Evolutionary conservation across 129 eudicot species (phyloP), one percentile per base, ranked within the genome.

Genomic region (Smallanthus sonchifolius): DNA sequence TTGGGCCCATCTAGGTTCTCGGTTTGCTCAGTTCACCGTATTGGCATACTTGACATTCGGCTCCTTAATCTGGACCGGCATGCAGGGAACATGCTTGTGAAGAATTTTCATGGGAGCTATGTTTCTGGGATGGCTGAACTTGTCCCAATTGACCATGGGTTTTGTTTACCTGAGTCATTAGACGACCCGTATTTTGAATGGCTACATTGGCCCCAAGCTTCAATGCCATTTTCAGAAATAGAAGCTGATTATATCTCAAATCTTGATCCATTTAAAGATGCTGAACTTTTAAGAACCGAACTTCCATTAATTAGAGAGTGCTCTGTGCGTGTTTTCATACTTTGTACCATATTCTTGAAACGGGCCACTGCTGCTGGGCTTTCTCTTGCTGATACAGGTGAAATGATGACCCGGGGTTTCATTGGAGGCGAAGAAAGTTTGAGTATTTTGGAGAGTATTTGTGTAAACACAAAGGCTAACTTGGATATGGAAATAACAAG

Each of bases 151-250:
- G 97, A 95, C 76, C 99, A 95, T 47, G 99, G 99, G 72, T 84
- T 95, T 73, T 95, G 99, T 79, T 82, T 95, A 32, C 99, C 99
- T 1, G 97, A 91, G 57, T 76, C 94, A 60, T 83, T 95, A 17
- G 99, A 95, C 42, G 99, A 95, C 73, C 99, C 99, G 2, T 95
- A 95, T 79, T 95, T 91, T 11, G 99, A 95, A 83, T 95, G 99
- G 99, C 65, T 88, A 13, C 97, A 95, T 48, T 95, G 99, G 97
- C 99, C 99, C 40, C 99, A 95, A 84, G 91, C 97, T 17, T 85
- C 88, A 28, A 64, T 91, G 55, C 97, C 99, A 7, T 95, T 95
- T 44, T 88, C 99, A 14, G 96, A 95, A 61, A 13, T 79, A 67
- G 99, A 91, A 84, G 52, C 80, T 11, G 92, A 95, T 65, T 95